Conservation (phyloP, 2,329 filamentous ascomycete species). For the Pyrenophora graminea region DNA sequence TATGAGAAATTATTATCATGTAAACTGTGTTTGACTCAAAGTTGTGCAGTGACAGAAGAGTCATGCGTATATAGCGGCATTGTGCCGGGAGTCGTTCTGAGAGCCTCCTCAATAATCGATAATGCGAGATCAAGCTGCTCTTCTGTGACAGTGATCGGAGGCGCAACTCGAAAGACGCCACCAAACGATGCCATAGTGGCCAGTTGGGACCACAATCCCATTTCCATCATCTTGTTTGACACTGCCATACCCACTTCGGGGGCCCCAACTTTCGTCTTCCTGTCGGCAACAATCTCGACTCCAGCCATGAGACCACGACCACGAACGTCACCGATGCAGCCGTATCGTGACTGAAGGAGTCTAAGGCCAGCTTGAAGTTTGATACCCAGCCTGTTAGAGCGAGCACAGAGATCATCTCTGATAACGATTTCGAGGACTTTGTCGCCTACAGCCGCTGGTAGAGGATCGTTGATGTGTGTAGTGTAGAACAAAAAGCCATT, state of each 20-base stretch:
- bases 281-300: slow-evolving; percentile 61
- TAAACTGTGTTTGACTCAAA: no score
- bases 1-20: no score
- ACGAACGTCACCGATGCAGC: slow-evolving; percentile 65
- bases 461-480: slow-evolving; percentile 66
- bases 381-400: slow-evolving; percentile 51
- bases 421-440: slow-evolving; percentile 67
- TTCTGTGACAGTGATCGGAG: slow-evolving; percentile 61
- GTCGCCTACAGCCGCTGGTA: slow-evolving; percentile 63
- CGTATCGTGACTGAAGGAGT: slow-evolving; percentile 56
- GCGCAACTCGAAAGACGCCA: slow-evolving; percentile 63
- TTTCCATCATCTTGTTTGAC: slow-evolving; percentile 53
- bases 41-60: no score
- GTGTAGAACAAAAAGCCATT: slow-evolving; percentile 62
- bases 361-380: slow-evolving; percentile 56
- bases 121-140: slow-evolving; percentile 54
- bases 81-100: slow-evolving; percentile 55
- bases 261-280: slow-evolving; percentile 54
- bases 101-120: slow-evolving; percentile 61
- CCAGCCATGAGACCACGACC: slow-evolving; percentile 63
- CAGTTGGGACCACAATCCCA: slow-evolving; percentile 63
- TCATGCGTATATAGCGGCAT: slow-evolving; percentile 31
- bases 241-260: slow-evolving; percentile 55
- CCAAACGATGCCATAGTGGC: slow-evolving; percentile 52
- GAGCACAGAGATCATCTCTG: slow-evolving; percentile 57